Conservation (phyloP, 2,329 filamentous ascomycete genomes). For the Fusarium sp. region DNA sequence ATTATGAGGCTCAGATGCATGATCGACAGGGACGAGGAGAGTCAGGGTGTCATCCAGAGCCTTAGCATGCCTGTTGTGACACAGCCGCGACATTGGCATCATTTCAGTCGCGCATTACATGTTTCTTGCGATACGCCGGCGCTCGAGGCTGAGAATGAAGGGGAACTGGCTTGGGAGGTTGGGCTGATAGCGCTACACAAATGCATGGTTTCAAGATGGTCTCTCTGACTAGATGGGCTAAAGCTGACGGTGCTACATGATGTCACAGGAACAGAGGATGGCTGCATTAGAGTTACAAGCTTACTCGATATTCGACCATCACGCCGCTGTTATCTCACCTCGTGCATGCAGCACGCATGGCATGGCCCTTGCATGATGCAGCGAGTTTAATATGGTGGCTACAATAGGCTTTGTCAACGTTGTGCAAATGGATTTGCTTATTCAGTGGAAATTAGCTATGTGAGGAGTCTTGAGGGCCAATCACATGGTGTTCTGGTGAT, state of each 20-base stretch:
- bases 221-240: background rate
- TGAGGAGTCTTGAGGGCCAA: background rate
- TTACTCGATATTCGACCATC: background rate
- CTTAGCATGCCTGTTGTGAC: constrained; percentile 4
- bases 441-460: background rate
- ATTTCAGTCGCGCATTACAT: constrained; percentile 5
- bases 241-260: background rate
- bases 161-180: background rate
- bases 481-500: background rate
- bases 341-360: background rate
- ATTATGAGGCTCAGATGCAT: background rate
- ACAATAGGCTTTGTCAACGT: background rate
- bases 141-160: background rate
- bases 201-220: background rate
- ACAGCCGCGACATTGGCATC: constrained; percentile 1
- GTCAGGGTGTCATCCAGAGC: background rate
- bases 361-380: background rate
- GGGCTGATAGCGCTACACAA: background rate
- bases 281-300: constrained; percentile 1
- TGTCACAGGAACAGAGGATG: background rate
- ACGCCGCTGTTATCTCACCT: background rate
- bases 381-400: background rate
- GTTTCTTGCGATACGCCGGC: background rate
- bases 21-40: constrained; percentile 29
- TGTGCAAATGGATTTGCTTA: background rate